phyloP scores from a whole-genome alignment of 129 eudicot species.

The Ambrosia trifida region DNA sequence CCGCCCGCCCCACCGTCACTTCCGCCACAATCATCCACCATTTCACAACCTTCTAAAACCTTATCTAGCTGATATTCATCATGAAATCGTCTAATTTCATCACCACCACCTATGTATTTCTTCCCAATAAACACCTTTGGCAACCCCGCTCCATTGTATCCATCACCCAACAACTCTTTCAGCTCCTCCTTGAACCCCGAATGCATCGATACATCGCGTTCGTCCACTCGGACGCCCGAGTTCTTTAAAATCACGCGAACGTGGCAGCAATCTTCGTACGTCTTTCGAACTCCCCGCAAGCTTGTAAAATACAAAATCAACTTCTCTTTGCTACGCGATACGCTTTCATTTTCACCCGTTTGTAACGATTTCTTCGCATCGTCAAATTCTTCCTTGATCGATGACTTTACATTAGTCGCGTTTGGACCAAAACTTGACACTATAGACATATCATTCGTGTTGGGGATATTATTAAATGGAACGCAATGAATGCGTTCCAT shows the following conservation, averaged over 20 bases:
- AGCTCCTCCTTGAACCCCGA: conserved; percentile 85
- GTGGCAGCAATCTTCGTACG: conserved; percentile 84
- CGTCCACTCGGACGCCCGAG: conserved; percentile 62
- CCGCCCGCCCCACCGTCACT: conserved; percentile 37
- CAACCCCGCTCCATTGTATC: conserved; percentile 49
- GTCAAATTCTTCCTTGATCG: conserved; percentile 3
- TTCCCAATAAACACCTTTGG: conserved; percentile 77
- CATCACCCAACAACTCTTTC: conserved; percentile 63
- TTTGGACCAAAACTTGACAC: conserved; percentile 25
- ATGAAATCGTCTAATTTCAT: conserved; percentile 64
- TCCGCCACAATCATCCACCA: conserved; percentile 31
- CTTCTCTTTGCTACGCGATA: conserved; percentile 39
- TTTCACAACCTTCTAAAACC: conserved; percentile 61
- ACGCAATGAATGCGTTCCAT: conserved; percentile 38
- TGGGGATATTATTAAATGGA: conserved; percentile 38
- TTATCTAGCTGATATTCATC: conserved; percentile 76
- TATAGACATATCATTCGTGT: conserved; percentile 16
- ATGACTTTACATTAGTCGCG: conserved; percentile 20
- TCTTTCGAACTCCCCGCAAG: conserved; percentile 85
- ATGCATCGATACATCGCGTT: conserved; percentile 97
- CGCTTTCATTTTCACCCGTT: background rate
- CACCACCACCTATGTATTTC: conserved; percentile 75
- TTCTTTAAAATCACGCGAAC: conserved; percentile 66
- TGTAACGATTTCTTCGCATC: conserved; percentile 10
- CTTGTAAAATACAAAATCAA: conserved; percentile 74